Conservation (phyloP, 805 yeast species). For the Osmozyma mogii region DNA sequence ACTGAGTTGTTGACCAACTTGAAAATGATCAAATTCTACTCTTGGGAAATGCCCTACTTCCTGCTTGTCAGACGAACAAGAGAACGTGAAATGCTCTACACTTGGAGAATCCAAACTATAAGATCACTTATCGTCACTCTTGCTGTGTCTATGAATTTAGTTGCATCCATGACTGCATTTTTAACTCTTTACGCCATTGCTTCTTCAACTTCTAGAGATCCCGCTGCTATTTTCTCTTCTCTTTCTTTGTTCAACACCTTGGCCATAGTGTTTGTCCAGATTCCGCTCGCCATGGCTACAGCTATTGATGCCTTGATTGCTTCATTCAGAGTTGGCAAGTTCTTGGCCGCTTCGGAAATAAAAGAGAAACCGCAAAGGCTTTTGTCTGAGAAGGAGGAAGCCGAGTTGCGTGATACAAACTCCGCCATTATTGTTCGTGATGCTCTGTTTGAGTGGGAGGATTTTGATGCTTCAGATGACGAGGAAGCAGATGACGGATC, state of each 20-base stretch:
- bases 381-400: background rate
- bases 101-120: slow-evolving; percentile 9
- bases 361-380: slow-evolving; percentile 1
- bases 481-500: slow-evolving; percentile 1
- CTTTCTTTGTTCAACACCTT: slow-evolving; percentile 11
- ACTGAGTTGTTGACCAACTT: slow-evolving; percentile 12
- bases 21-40: slow-evolving; percentile 14
- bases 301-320: slow-evolving; percentile 11
- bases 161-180: slow-evolving; percentile 13
- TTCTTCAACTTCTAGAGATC: slow-evolving; percentile 2
- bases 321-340: slow-evolving; percentile 17
- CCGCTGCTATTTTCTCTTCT: slow-evolving; percentile 12
- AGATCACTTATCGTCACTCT: slow-evolving; percentile 8
- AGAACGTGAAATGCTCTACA: slow-evolving; percentile 6
- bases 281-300: slow-evolving; percentile 10
- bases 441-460: slow-evolving; percentile 25
- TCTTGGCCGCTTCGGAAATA: slow-evolving; percentile 18
- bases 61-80: slow-evolving; percentile 6
- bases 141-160: slow-evolving; percentile 6
- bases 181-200: slow-evolving; percentile 9
- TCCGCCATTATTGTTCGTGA: slow-evolving; percentile 15
- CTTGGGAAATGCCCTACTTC: slow-evolving; percentile 14
- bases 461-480: slow-evolving; percentile 1
- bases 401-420: background rate
- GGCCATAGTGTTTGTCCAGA: slow-evolving; percentile 5